phyloP scores from a whole-genome alignment of 768 basidiomycete species.

The Dendrothele bispora region DNA sequence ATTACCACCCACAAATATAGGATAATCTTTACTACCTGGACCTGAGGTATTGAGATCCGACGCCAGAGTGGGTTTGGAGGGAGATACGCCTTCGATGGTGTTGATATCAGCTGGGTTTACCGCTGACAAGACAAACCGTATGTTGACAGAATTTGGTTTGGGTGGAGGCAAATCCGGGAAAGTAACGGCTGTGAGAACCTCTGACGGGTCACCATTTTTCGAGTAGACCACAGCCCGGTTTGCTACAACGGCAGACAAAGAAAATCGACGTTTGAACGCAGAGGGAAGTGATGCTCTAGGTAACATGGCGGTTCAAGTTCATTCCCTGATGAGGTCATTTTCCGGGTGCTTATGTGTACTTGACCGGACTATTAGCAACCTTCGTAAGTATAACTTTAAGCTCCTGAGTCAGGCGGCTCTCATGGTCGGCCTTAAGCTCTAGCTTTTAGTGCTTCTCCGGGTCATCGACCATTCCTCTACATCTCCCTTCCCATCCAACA shows the following conservation, averaged over 20 bases:
- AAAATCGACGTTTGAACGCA: conserved; percentile 18
- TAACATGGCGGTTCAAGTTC: background rate
- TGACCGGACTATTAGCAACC: too few species aligned
- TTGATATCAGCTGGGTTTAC: conserved; percentile 85
- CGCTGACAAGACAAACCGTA: conserved; percentile 69
- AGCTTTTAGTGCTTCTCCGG: background rate
- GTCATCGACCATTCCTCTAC: background rate
- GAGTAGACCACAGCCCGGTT: conserved; percentile 71
- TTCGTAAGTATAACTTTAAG: too few species aligned
- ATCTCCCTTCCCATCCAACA: background rate
- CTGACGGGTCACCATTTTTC: conserved; percentile 56
- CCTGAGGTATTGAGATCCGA: conserved; percentile 34
- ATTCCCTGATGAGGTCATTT: background rate
- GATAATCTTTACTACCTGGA: conserved; percentile 27
- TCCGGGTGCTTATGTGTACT: too few species aligned
- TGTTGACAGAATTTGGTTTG: conserved; percentile 54
- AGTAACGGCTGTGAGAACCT: conserved; percentile 55
- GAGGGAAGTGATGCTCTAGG: background rate
- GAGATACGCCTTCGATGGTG: conserved; percentile 82
- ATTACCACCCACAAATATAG: conserved; percentile 69
- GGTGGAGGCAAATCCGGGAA: conserved; percentile 56
- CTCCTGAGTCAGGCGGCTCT: too few species aligned
- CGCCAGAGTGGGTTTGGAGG: conserved; percentile 50
- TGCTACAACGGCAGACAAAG: conserved; percentile 27
- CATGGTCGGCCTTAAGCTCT: background rate